phyloP scores from a whole-genome alignment of 1,284 basidiomycete genomes.

The Tylopilus sp. region DNA sequence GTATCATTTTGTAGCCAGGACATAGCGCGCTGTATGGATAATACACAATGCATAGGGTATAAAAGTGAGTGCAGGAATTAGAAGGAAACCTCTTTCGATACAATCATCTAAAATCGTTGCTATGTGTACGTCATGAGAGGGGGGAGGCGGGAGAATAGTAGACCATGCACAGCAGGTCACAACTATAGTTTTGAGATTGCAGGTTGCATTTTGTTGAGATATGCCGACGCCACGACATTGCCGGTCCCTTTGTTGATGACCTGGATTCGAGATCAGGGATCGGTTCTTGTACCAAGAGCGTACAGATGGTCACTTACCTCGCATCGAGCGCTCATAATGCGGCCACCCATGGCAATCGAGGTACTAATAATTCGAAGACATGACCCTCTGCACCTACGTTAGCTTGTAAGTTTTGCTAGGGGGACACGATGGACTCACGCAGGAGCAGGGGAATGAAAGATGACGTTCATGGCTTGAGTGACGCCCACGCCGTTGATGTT shows the following conservation, averaged over 20 bases:
- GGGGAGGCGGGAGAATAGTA: neutral
- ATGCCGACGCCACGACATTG: constrained; percentile 56
- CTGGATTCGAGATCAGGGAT: constrained; percentile 34
- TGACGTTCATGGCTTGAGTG: constrained; percentile 62
- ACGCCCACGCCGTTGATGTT: constrained; percentile 68
- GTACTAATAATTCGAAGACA: constrained; percentile 55
- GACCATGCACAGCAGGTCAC: constrained; percentile 9
- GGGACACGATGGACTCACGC: constrained; percentile 39
- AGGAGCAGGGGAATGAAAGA: constrained; percentile 64
- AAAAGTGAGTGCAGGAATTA: constrained; percentile 12
- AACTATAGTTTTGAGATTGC: constrained; percentile 35
- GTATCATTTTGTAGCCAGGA: constrained; percentile 1
- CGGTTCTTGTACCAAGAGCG: neutral
- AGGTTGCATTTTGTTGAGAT: constrained; percentile 69
- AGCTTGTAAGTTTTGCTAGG: constrained; percentile 2
- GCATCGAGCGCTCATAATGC: constrained; percentile 65
- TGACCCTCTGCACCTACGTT: constrained; percentile 44
- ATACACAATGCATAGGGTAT: constrained; percentile 27
- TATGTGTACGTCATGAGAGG: constrained; percentile 3
- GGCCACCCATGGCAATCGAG: constrained; percentile 59
- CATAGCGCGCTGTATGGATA: constrained; percentile 12
- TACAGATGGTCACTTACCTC: constrained; percentile 40
- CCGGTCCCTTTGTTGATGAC: constrained; percentile 54
- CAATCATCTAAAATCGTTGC: constrained; percentile 16
- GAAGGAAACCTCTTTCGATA: constrained; percentile 16